phyloP scores from a whole-genome alignment of 1,139 yeast genomes.

The Hanseniaspora uvarum region DNA sequence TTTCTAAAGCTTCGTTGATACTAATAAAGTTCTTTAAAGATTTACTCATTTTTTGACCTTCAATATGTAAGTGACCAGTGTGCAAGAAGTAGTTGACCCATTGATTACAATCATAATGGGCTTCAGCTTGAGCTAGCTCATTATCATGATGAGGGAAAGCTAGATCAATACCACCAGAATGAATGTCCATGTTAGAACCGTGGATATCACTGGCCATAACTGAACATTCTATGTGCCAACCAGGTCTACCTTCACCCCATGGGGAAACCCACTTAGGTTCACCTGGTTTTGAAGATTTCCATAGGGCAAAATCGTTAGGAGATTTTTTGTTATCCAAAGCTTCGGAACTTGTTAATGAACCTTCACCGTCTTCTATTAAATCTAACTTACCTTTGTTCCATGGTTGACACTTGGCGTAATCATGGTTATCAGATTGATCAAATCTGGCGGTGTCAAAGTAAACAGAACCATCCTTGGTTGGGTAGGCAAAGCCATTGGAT shows the following conservation, averaged over 20 bases:
- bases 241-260: constrained; percentile 98
- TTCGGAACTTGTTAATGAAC: constrained; percentile 54
- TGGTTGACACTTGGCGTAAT: constrained; percentile 92
- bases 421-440: constrained; percentile 61
- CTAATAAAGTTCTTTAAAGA: constrained; percentile 90
- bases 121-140: constrained; percentile 95
- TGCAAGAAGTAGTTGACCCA: constrained; percentile 97
- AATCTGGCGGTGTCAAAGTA: constrained; percentile 82
- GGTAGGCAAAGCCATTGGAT: constrained; percentile 71
- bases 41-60: constrained; percentile 97
- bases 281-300: constrained; percentile 96
- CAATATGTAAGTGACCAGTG: constrained; percentile 94
- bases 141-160: constrained; percentile 99
- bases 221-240: constrained; percentile 99
- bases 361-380: constrained; percentile 90
- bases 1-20: constrained; percentile 73
- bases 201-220: constrained; percentile 93
- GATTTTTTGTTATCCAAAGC: constrained; percentile 49
- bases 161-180: constrained; percentile 92
- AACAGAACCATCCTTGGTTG: constrained; percentile 80
- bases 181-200: constrained; percentile 81
- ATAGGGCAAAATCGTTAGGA: constrained; percentile 82
- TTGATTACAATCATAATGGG: constrained; percentile 75
- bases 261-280: constrained; percentile 94
- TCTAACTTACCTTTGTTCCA: constrained; percentile 90